Evolutionary conservation across 2,329 filamentous ascomycete species (phyloP).

Genomic region (Leptosphaerulina australis): DNA sequence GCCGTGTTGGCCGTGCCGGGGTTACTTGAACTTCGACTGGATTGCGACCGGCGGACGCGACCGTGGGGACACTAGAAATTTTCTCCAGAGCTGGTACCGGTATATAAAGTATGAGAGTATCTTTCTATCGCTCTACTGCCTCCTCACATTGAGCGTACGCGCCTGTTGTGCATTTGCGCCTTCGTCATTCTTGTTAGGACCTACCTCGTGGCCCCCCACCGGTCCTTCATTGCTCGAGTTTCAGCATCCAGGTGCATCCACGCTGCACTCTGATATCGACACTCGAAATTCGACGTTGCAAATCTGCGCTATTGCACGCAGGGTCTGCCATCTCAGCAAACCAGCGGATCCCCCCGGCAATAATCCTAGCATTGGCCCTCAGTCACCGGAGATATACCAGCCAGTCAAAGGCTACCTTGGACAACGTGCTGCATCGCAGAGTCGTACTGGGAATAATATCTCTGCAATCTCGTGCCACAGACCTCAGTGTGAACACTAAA

Average conservation of each 20-base stretch:
- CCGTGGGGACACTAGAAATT: conserved; percentile 30
- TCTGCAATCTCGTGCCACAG: not conserved
- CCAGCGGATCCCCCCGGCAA: conserved; percentile 25
- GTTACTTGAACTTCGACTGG: conserved; percentile 17
- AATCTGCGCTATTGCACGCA: conserved; percentile 4
- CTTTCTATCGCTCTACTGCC: conserved; percentile 4
- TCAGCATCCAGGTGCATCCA: conserved; percentile 1
- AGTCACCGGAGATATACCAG: conserved; percentile 13
- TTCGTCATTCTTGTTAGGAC: conserved; percentile 6
- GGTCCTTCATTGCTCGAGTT: not conserved
- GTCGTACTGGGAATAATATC: conserved; percentile 13
- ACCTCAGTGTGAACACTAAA: conserved; percentile 2
- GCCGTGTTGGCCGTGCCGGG: conserved; percentile 10
- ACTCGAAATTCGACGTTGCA: conserved; percentile 1
- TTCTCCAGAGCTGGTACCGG: conserved; percentile 19
- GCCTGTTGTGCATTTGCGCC: conserved; percentile 11
- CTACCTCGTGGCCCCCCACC: conserved; percentile 1
- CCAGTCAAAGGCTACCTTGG: conserved; percentile 25
- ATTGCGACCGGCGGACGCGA: conserved; percentile 25
- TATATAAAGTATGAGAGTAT: conserved; percentile 27
- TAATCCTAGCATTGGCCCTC: conserved; percentile 24
- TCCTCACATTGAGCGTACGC: conserved; percentile 12
- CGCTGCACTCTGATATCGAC: conserved; percentile 9
- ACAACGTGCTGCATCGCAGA: conserved; percentile 28
- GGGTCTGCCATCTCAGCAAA: conserved; percentile 1